Conservation (phyloP, 2,329 filamentous ascomycete genomes). For the Pyricularia grisea region DNA sequence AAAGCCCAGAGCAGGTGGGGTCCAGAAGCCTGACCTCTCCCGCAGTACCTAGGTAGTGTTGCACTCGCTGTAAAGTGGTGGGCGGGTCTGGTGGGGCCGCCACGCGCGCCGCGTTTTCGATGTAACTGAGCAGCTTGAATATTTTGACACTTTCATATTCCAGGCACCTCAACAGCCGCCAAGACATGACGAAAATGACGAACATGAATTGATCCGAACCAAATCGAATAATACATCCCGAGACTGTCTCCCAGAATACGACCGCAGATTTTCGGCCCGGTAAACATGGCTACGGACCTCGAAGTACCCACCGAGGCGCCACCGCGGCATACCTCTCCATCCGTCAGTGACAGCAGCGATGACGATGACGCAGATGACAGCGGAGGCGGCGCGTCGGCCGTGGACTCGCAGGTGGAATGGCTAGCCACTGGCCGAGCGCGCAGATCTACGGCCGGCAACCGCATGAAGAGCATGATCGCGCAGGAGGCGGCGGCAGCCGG, state of each 20-base stretch:
- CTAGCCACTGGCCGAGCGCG: slow-evolving; percentile 64
- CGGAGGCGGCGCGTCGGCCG: not conserved
- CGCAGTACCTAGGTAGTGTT: too few species aligned
- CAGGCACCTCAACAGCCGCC: not conserved
- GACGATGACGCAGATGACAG: slow-evolving; percentile 10
- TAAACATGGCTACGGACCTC: slow-evolving; percentile 3
- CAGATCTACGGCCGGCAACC: slow-evolving; percentile 75
- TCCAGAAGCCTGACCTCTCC: not conserved
- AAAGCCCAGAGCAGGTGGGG: not conserved
- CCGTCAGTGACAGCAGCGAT: slow-evolving; percentile 26
- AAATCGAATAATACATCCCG: not conserved
- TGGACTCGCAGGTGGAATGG: slow-evolving; percentile 44
- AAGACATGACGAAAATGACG: not conserved
- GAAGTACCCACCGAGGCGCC: slow-evolving; percentile 10
- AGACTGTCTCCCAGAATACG: not conserved
- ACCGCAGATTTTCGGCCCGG: not conserved
- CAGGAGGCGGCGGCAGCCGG: slow-evolving; percentile 50
- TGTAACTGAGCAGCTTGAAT: not conserved
- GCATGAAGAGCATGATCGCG: slow-evolving; percentile 69
- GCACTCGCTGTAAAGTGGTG: not conserved
- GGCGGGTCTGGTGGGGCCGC: not conserved
- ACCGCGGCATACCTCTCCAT: slow-evolving; percentile 21
- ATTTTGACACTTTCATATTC: not conserved
- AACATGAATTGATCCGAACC: not conserved
- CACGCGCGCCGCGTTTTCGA: not conserved